phyloP scores from a whole-genome alignment of 2,329 filamentous ascomycete genomes.

The Trichoderma cornu-damae region DNA sequence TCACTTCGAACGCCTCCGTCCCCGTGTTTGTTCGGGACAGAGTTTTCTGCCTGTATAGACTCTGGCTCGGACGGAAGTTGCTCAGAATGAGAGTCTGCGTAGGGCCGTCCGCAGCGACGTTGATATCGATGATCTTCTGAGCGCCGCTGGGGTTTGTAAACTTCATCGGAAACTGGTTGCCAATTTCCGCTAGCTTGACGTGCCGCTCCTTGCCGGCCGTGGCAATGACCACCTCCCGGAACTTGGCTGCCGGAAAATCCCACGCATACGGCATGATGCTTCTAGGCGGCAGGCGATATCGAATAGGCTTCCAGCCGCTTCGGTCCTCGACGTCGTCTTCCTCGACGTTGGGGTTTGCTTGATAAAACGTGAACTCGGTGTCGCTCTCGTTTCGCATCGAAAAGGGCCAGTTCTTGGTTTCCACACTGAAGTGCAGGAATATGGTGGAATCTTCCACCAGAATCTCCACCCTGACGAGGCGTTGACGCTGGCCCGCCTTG shows the following conservation, averaged over 20 bases:
- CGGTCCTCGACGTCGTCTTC: conserved; percentile 81
- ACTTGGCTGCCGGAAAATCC: conserved; percentile 98
- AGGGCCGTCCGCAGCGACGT: conserved; percentile 89
- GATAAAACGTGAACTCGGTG: conserved; percentile 92
- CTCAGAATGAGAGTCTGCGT: conserved; percentile 92
- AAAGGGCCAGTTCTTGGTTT: conserved; percentile 95
- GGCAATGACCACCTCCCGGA: conserved; percentile 79
- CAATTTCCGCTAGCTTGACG: conserved; percentile 93
- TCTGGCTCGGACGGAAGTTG: conserved; percentile 89
- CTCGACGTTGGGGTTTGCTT: conserved; percentile 86
- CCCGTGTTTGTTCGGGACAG: conserved; percentile 45
- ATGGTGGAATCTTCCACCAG: conserved; percentile 90
- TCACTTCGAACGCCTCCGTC: conserved; percentile 75
- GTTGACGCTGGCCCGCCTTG: conserved; percentile 82
- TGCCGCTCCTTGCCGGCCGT: conserved; percentile 60
- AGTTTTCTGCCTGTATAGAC: conserved; percentile 67
- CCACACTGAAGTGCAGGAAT: conserved; percentile 83
- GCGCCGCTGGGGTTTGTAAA: conserved; percentile 62
- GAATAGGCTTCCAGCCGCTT: conserved; percentile 85
- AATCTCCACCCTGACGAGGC: conserved; percentile 79
- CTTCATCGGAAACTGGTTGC: conserved; percentile 92
- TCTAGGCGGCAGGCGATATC: conserved; percentile 83
- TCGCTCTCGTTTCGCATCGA: conserved; percentile 99
- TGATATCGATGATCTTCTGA: conserved; percentile 91
- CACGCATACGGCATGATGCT: conserved; percentile 99